phyloP scores from a whole-genome alignment of 768 basidiomycete species.

The Mycena filopes region DNA sequence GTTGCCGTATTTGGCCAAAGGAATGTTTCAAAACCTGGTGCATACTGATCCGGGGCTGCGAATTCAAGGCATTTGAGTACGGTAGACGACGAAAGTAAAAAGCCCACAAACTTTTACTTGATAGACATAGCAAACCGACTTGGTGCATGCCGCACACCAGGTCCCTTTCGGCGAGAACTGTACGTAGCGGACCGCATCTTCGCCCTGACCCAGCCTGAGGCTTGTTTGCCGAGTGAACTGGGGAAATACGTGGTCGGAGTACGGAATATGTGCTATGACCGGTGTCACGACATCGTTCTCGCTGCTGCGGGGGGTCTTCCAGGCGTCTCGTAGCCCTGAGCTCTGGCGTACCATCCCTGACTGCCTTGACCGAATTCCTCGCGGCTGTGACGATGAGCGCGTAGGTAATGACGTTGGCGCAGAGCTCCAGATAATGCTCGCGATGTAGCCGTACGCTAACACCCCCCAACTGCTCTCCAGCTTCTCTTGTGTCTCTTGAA shows the following conservation, averaged over 20 bases:
- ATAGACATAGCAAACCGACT: slow-evolving; percentile 21
- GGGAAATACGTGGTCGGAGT: slow-evolving; percentile 22
- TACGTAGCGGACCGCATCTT: slow-evolving; percentile 13
- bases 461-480: slow-evolving; percentile 16
- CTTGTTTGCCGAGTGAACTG: slow-evolving; percentile 3
- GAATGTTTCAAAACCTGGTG: slow-evolving; percentile 20
- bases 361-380: not conserved
- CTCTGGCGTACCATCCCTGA: not conserved
- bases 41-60: slow-evolving; percentile 14
- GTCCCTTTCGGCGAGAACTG: slow-evolving; percentile 23
- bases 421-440: slow-evolving; percentile 17
- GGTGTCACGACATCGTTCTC: not conserved
- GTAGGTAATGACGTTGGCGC: slow-evolving; percentile 18
- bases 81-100: not conserved
- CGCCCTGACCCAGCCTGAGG: not conserved
- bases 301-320: not conserved
- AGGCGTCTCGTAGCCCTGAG: not conserved
- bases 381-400: not conserved
- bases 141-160: slow-evolving; percentile 25
- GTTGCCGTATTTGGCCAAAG: slow-evolving; percentile 20
- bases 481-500: slow-evolving; percentile 6
- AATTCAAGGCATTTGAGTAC: too few species aligned
- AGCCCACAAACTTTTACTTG: slow-evolving; percentile 7
- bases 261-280: not conserved
- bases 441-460: slow-evolving; percentile 15